Evolutionary conservation across 352 stramenopile species (phyloP).

Genomic region (Globisporangium canariense): DNA sequence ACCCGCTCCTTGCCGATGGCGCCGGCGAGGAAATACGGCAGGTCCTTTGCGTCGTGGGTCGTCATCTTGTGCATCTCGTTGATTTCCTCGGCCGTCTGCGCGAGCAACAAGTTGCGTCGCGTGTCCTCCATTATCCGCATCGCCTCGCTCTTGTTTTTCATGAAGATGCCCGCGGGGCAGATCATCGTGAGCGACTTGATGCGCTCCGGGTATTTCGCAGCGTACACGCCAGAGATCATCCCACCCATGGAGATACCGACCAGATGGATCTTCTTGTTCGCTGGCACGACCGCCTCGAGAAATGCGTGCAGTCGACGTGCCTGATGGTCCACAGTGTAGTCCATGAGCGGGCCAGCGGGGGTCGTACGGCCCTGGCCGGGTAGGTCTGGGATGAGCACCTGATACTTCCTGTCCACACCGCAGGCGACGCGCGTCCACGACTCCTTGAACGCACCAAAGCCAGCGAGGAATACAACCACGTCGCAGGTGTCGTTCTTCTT

Average conservation of each 20-base stretch:
- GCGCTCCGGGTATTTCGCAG: conserved; percentile 50
- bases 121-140: conserved; percentile 59
- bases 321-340: conserved; percentile 55
- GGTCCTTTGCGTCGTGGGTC: conserved; percentile 23
- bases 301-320: conserved; percentile 55
- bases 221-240: conserved; percentile 71
- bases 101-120: conserved; percentile 61
- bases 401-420: conserved; percentile 47
- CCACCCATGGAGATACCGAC: conserved; percentile 76
- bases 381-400: conserved; percentile 66
- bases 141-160: conserved; percentile 57
- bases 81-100: conserved; percentile 55
- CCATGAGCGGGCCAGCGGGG: conserved; percentile 36
- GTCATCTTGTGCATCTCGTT: conserved; percentile 51
- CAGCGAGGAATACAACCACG: conserved; percentile 63
- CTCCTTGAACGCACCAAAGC: conserved; percentile 72
- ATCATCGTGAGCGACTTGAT: conserved; percentile 69
- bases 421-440: conserved; percentile 55
- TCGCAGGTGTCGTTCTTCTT: conserved; percentile 38
- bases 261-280: conserved; percentile 62
- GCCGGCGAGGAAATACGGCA: conserved; percentile 35
- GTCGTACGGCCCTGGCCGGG: conserved; percentile 60
- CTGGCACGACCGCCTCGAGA: conserved; percentile 40
- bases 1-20: conserved; percentile 41
- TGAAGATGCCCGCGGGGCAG: conserved; percentile 66